Evolutionary conservation across 129 eudicot genomes (phyloP).

Genomic region (Helianthus tuberosus): DNA sequence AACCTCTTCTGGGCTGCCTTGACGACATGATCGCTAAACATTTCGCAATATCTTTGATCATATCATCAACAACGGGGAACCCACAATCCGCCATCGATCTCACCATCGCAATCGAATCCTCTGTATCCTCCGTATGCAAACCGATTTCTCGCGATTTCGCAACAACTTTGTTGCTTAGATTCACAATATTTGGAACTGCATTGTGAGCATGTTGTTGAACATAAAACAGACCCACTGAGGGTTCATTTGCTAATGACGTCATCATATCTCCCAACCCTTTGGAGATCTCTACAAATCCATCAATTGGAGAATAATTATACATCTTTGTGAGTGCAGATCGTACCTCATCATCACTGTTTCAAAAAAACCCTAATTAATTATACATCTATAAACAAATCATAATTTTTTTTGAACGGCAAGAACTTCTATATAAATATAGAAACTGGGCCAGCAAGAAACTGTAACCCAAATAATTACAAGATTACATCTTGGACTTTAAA

Average conservation of each 20-base stretch:
- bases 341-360: constrained; percentile 68
- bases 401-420: too few relatives aligned
- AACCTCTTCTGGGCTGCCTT: constrained; percentile 68
- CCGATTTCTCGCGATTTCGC: constrained; percentile 63
- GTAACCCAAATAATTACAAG: too few relatives aligned
- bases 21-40: constrained; percentile 64
- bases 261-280: constrained; percentile 81
- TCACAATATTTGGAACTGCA: constrained; percentile 70
- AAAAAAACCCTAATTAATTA: neutral
- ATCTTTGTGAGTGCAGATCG: constrained; percentile 60
- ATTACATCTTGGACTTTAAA: too few relatives aligned
- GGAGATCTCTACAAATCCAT: constrained; percentile 82
- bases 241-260: constrained; percentile 83
- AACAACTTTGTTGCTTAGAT: constrained; percentile 45
- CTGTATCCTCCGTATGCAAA: constrained; percentile 81
- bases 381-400: too few relatives aligned
- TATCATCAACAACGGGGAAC: constrained; percentile 67
- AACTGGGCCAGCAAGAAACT: too few relatives aligned
- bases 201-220: constrained; percentile 81
- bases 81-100: constrained; percentile 95
- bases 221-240: constrained; percentile 92
- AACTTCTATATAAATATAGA: too few relatives aligned
- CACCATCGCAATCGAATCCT: constrained; percentile 75
- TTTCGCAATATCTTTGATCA: constrained; percentile 64
- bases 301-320: constrained; percentile 76